Evolutionary conservation across 805 yeast genomes (phyloP).

Genomic region (Nakazawaea pomicola): DNA sequence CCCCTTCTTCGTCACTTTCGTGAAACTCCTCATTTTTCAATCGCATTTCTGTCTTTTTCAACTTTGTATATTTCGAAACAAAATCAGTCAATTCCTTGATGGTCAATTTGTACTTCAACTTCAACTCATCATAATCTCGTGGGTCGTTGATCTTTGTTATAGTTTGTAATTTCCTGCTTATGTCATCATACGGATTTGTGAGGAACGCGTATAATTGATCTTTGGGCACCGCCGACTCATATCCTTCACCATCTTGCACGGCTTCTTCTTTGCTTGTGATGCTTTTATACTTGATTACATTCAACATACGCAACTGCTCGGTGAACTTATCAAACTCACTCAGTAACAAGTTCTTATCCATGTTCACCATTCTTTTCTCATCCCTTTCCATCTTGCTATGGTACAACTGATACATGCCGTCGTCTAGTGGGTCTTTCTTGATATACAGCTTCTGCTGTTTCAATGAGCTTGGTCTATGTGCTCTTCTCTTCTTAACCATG

Average conservation of each 20-base stretch:
- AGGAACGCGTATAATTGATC: conserved; percentile 8
- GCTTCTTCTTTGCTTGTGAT: conserved; percentile 16
- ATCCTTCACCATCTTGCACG: conserved; percentile 19
- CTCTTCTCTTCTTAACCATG: conserved; percentile 6
- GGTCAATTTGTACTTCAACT: conserved; percentile 46
- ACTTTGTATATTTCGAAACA: conserved; percentile 29
- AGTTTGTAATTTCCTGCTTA: conserved; percentile 40
- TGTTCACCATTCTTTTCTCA: conserved; percentile 53
- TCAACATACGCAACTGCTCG: conserved; percentile 36
- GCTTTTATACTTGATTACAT: conserved; percentile 13
- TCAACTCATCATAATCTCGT: conserved; percentile 44
- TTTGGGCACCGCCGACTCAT: neutral
- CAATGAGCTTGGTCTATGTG: neutral
- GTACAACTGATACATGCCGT: conserved; percentile 35
- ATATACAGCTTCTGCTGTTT: conserved; percentile 2
- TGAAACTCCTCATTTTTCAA: conserved; percentile 19
- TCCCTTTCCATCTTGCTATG: conserved; percentile 61
- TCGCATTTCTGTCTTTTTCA: conserved; percentile 32
- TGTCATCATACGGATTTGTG: conserved; percentile 24
- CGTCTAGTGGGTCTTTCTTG: conserved; percentile 41
- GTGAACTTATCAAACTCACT: conserved; percentile 53
- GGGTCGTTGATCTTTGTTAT: conserved; percentile 47
- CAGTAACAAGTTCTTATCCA: conserved; percentile 48
- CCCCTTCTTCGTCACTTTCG: conserved; percentile 18
- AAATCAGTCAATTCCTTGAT: conserved; percentile 38